Evolutionary conservation across 139 green algal species (phyloP), one percentile per base, ranked within the genome.

Genomic region (Chlamydomonas applanata): DNA sequence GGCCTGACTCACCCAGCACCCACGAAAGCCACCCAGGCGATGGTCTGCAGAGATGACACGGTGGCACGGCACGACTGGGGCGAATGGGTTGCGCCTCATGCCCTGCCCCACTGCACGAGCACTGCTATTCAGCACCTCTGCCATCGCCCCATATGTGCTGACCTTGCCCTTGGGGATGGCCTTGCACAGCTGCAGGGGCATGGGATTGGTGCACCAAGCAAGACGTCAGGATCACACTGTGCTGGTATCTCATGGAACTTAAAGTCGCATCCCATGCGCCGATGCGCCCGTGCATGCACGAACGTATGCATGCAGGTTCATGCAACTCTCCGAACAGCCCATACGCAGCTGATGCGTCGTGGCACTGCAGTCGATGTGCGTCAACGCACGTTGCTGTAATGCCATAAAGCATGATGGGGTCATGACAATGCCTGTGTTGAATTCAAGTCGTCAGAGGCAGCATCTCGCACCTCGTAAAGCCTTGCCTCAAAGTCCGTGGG

Each of bases 1-100:
- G 20, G 11, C 20, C 2, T 9, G 24, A 63, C 72, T 63, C 59
- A 89, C 88, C 85, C 83, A 91, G 32, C 35, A 65, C 7, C 91
- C 91, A n/a, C 22, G 77, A 73, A 96, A 96, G 13, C 91, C 91
- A 4, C 91, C 91, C n/a, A 96, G 71, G 4, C 83, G 25, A 0
- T 89, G 69, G n/a, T 79, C 70, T 14, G 78, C 61, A 4, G 88
- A 86, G 4, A 96, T 85, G 20, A 96, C 88, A 1, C 91, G 72
- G 79, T 96, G 91, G 79, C 91, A 96, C 1, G 91, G 91, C 20
- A 96, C 88, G 1, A 69, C 27, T 0, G 91, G 91, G 0, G 90
- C 90, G 74, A 83, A 94, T 0, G 91, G 91, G 72, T 96, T 96
- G 17, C 83, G 79, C 1, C 82, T 71, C 61, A 96, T 79, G 0